These are phyloP conservation scores for Anthoceros angustus DNA, from an alignment of 225 moss, liverwort and hornwort genomes.

Conservation along the genomic window DNA sequence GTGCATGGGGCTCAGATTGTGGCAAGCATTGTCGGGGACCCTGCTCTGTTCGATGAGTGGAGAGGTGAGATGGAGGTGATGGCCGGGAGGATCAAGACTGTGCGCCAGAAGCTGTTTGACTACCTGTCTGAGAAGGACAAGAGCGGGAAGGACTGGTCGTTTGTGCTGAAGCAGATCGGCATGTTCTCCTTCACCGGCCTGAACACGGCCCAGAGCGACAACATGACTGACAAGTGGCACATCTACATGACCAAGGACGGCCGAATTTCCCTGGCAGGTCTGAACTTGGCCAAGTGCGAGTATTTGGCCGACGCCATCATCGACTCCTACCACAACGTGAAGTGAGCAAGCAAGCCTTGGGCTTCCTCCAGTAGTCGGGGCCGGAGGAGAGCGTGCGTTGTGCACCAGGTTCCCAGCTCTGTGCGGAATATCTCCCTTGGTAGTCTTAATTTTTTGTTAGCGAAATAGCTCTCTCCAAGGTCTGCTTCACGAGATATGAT, in stretches of 20 bases:
- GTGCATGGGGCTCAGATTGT: constrained; percentile 93
- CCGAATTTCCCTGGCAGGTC: constrained; percentile 81
- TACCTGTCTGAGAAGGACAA: constrained; percentile 65
- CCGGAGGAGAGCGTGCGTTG: too few species aligned
- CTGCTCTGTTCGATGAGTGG: constrained; percentile 89
- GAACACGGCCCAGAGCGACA: constrained; percentile 84
- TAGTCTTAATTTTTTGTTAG: too few species aligned
- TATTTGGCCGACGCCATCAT: constrained; percentile 90
- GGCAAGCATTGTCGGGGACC: constrained; percentile 73
- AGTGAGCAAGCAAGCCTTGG: constrained; percentile 16
- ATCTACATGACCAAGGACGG: constrained; percentile 98
- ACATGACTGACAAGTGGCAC: constrained; percentile 93
- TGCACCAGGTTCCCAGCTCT: too few species aligned
- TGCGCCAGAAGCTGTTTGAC: constrained; percentile 59
- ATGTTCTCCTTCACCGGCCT: constrained; percentile 98
- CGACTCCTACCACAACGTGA: constrained; percentile 77
- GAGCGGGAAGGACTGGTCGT: constrained; percentile 82
- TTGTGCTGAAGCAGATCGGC: constrained; percentile 87
- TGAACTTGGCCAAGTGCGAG: constrained; percentile 66
- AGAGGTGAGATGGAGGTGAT: constrained; percentile 88
- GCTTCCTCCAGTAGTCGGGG: background rate
- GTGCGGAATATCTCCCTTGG: too few species aligned
- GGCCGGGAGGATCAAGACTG: constrained; percentile 92
- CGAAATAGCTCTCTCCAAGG: too few species aligned
- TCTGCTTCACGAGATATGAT: too few species aligned